Evolutionary conservation across 2,329 filamentous ascomycete genomes (phyloP), one percentile per base, ranked within the genome.

Genomic region (Ceratocystis papillata): DNA sequence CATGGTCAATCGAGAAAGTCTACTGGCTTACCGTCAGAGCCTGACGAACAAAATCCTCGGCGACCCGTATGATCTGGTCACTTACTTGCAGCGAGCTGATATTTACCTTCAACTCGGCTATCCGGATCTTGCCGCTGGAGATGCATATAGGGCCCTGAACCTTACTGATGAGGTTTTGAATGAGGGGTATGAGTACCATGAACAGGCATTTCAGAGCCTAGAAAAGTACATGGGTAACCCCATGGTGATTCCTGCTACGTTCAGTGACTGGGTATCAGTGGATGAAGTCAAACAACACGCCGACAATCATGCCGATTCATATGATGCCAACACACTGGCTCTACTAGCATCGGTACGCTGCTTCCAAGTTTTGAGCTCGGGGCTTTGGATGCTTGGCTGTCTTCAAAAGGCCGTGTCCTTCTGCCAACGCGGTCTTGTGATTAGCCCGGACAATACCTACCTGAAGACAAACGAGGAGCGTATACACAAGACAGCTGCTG

Each of bases 81-180:
- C 87, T 6, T 87, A 86, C 70, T 78, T 89, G 65, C 81, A 87
- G 69, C 84, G 92, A 41, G 90, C 90, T 28, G 77, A 82, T 44
- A 79, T 88, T 53, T 85, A 96, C 74, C 82, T 85, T 17, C 79
- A 84, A 59, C 80, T 96, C 60, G 89, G 85, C 46, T 97, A 96
- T 74, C 90, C 90, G 0, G 94, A 99, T 74, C 83, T 99, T 48
- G 91, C 91, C 4, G 87, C 87, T 10, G 90, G 90, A 44, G 92
- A 96, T 78, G 90, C 90, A 4, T 97, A 97, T 74, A 87, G 88
- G 65, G 91, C 92, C 0, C 80, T 97, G n/a, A 82, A 96, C 3
- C 78, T 99, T 60, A 83, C 88, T 17, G 93, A 97, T 72, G 90
- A 94, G 70, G 82, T 90, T 45, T 76, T 81, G 69, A 87, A 94